Conservation (phyloP, 2,329 filamentous ascomycete genomes). For the Epichloe festucae region DNA sequence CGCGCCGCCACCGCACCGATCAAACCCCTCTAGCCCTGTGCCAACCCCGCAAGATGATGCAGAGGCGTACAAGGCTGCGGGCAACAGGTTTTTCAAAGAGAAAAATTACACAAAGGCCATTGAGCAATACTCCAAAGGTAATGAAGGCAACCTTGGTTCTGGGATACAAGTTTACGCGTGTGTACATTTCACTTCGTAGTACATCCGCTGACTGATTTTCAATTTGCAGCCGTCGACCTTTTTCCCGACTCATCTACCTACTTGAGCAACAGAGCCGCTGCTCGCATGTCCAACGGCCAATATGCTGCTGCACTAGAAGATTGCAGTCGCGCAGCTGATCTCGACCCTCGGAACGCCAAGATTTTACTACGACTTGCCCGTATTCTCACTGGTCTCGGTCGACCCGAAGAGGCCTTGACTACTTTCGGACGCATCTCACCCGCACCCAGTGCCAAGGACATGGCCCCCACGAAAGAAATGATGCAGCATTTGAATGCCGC, state of each 20-base stretch:
- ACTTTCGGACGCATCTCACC: slow-evolving; percentile 73
- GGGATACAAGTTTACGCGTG: not conserved
- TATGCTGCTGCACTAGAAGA: slow-evolving; percentile 76
- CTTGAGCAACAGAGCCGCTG: slow-evolving; percentile 87
- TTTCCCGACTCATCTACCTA: slow-evolving; percentile 80
- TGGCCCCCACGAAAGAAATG: slow-evolving; percentile 71
- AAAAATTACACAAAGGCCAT: slow-evolving; percentile 81
- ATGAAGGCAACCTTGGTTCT: slow-evolving; percentile 6
- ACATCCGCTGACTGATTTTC: not conserved
- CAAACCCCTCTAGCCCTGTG: slow-evolving; percentile 45
- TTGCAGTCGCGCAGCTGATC: slow-evolving; percentile 65
- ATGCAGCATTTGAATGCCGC: slow-evolving; percentile 68
- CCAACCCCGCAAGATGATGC: slow-evolving; percentile 56
- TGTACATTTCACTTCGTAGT: not conserved
- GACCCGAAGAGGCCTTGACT: slow-evolving; percentile 73
- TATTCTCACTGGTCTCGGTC: slow-evolving; percentile 77
- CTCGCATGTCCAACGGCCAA: slow-evolving; percentile 76
- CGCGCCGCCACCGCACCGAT: slow-evolving; percentile 59
- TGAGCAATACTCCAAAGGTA: slow-evolving; percentile 90
- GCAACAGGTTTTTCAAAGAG: slow-evolving; percentile 96
- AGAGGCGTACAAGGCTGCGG: slow-evolving; percentile 80
- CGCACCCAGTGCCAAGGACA: slow-evolving; percentile 72
- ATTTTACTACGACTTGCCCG: slow-evolving; percentile 78
- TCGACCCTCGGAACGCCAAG: slow-evolving; percentile 79
- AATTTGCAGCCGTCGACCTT: slow-evolving; percentile 62